A percentile compares a stretch with the other conserved stretches of the same genome.
Evolutionary conservation across 2,329 filamentous ascomycete genomes (phyloP).

Genomic region (Sarocladium brachiariae): DNA sequence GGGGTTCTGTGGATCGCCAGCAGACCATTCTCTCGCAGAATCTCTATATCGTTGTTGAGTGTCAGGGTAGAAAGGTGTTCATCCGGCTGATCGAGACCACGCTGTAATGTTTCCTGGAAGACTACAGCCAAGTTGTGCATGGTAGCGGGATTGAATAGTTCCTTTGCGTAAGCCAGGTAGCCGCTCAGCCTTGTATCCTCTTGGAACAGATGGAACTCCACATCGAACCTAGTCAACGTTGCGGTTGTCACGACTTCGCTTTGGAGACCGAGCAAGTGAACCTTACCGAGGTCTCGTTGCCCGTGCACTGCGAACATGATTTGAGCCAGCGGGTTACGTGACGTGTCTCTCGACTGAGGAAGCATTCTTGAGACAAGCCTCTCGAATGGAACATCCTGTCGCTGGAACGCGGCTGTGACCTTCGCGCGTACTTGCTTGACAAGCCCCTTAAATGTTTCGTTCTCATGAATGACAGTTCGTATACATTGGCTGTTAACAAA

Average conservation of each 20-base stretch:
- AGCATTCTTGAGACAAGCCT: conserved; percentile 10
- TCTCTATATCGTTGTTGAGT: not conserved
- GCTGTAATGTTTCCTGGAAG: conserved; percentile 14
- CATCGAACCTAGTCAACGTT: conserved; percentile 14
- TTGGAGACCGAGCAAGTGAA: conserved; percentile 12
- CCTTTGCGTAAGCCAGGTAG: conserved; percentile 12
- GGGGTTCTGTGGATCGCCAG: not conserved
- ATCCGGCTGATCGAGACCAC: not conserved
- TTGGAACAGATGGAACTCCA: conserved; percentile 19
- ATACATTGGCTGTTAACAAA: conserved; percentile 17
- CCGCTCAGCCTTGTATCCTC: conserved; percentile 11
- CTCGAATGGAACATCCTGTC: conserved; percentile 16
- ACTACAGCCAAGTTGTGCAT: conserved; percentile 12
- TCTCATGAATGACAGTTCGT: conserved; percentile 9
- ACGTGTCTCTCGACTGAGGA: conserved; percentile 7
- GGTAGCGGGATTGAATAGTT: conserved; percentile 13
- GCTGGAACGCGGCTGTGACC: conserved; percentile 9
- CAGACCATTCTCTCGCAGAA: not conserved
- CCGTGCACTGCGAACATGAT: conserved; percentile 12
- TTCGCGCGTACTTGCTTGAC: conserved; percentile 12
- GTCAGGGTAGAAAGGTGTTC: too few species aligned
- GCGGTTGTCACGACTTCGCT: not conserved
- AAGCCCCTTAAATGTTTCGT: conserved; percentile 11
- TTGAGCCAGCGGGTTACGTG: conserved; percentile 12
- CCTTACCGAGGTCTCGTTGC: conserved; percentile 7